Conservation (phyloP, 176 grass and related monocot species). For the Poa annua region DNA sequence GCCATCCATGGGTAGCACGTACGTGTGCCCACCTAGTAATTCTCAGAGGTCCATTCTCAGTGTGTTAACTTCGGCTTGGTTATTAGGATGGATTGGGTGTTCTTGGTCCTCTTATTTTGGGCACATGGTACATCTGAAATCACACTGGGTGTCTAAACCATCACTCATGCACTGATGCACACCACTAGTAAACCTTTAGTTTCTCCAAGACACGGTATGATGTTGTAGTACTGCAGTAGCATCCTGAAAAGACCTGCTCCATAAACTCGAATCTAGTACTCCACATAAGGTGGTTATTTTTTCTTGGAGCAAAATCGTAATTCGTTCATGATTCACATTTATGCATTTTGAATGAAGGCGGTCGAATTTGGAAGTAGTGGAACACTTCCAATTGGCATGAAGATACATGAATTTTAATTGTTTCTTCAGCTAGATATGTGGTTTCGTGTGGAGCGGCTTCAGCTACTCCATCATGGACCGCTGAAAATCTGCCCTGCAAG, state of each 20-base stretch:
- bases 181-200: not conserved
- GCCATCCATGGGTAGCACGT: not conserved
- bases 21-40: not conserved
- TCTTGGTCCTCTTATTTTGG: not conserved
- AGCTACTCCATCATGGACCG: constrained; percentile 26
- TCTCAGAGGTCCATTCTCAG: not conserved
- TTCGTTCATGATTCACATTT: not conserved
- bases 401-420: not conserved
- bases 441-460: constrained; percentile 2
- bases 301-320: not conserved
- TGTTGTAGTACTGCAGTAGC: not conserved
- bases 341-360: not conserved
- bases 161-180: not conserved
- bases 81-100: constrained; percentile 2
- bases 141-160: not conserved
- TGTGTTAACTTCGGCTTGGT: not conserved
- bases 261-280: not conserved
- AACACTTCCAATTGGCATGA: not conserved
- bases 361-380: not conserved
- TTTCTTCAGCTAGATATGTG: constrained; percentile 46
- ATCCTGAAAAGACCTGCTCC: not conserved
- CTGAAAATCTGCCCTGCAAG: constrained; percentile 18
- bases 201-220: not conserved
- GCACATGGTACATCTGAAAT: not conserved
- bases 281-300: not conserved